phyloP scores from a whole-genome alignment of 1,139 yeast species.

The Geotrichum cucujoidarum region DNA sequence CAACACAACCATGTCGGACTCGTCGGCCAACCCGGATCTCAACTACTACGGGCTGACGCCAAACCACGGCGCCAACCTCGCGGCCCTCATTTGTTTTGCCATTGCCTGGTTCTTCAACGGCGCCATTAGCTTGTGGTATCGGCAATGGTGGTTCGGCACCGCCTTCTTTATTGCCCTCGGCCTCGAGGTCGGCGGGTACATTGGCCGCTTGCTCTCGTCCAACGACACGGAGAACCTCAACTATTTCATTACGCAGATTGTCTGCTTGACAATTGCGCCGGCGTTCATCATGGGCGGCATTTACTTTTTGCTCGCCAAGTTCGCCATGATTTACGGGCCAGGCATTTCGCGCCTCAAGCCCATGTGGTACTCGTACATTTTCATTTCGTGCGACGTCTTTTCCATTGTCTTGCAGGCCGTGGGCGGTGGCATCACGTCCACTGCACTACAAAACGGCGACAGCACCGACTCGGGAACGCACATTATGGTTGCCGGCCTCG shows the following conservation, averaged over 20 bases:
- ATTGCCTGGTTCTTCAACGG: constrained; percentile 42
- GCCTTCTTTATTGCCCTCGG: constrained; percentile 57
- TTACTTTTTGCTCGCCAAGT: constrained; percentile 69
- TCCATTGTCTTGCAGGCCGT: background rate
- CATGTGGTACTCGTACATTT: constrained; percentile 58
- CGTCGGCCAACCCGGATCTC: constrained; percentile 8
- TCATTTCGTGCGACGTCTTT: constrained; percentile 38
- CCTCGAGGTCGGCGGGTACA: constrained; percentile 67
- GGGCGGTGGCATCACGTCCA: constrained; percentile 35
- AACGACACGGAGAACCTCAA: constrained; percentile 40
- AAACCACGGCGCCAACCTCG: constrained; percentile 45
- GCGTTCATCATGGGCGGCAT: constrained; percentile 88
- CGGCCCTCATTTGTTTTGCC: constrained; percentile 48
- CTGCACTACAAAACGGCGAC: constrained; percentile 60
- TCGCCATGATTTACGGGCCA: constrained; percentile 65
- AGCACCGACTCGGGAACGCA: constrained; percentile 54
- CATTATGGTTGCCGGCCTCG: constrained; percentile 78
- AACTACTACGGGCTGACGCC: constrained; percentile 44
- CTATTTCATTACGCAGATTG: constrained; percentile 59
- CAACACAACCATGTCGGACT: background rate
- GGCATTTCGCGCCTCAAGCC: constrained; percentile 61
- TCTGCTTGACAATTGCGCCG: constrained; percentile 74
- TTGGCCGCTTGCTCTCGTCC: constrained; percentile 52
- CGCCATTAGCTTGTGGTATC: constrained; percentile 43
- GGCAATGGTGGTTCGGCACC: constrained; percentile 70